Conservation (phyloP, 1,284 basidiomycete species). For the Hemileccinum hortonii region DNA sequence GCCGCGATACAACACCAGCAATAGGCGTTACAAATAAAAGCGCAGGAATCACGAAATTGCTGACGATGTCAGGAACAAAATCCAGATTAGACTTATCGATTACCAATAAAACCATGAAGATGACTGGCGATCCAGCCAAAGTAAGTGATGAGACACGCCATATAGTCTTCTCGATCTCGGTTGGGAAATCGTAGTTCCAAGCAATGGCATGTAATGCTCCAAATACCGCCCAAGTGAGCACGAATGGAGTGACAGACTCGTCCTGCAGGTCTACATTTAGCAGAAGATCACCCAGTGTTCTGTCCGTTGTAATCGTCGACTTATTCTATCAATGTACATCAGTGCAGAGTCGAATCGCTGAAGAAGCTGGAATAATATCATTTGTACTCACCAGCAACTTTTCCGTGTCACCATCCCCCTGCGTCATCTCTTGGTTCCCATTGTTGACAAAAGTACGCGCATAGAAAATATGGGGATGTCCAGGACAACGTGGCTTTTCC, state of each 20-base stretch:
- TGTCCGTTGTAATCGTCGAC: neutral
- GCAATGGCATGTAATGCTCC: neutral
- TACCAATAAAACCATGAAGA: too few species aligned
- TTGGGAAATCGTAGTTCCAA: constrained; percentile 1
- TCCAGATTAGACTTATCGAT: too few species aligned
- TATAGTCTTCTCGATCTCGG: neutral
- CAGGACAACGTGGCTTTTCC: constrained; percentile 31
- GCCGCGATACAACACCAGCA: neutral
- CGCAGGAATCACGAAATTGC: too few species aligned
- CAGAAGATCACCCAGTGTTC: too few species aligned
- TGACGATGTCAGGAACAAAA: too few species aligned
- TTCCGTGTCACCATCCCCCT: neutral
- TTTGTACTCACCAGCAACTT: neutral
- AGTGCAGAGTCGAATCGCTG: neutral
- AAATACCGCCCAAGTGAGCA: neutral
- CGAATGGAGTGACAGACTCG: too few species aligned
- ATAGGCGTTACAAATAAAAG: too few species aligned
- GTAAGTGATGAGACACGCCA: neutral
- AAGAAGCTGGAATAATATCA: too few species aligned
- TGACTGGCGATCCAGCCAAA: neutral
- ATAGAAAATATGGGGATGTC: neutral
- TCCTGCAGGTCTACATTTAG: too few species aligned
- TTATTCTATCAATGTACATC: neutral
- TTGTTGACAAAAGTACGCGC: neutral
- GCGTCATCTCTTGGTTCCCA: neutral